Evolutionary conservation across 768 basidiomycete species (phyloP).

Genomic region (Amanita fuliginea): DNA sequence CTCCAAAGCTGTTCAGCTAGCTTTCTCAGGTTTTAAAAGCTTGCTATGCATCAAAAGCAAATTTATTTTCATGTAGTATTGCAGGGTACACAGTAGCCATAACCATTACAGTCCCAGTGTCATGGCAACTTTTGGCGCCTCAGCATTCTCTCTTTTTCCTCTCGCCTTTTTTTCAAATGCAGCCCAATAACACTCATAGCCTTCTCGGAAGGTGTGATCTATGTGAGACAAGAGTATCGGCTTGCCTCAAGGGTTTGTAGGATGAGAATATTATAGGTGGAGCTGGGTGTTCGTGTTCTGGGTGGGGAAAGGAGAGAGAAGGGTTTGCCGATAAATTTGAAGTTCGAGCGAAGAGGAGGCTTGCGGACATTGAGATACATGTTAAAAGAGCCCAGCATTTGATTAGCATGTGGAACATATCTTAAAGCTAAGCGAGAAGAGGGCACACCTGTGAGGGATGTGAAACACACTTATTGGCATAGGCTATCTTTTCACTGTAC

Average conservation of each 20-base stretch:
- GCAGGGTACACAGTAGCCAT: too few species aligned
- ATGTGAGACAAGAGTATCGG: constrained; percentile 92
- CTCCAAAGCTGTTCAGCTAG: too few species aligned
- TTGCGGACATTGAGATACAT: constrained; percentile 94
- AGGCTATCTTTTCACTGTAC: constrained; percentile 93
- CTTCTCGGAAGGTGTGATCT: constrained; percentile 70
- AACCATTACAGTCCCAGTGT: too few species aligned
- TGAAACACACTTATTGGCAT: constrained; percentile 72
- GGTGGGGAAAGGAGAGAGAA: constrained; percentile 45
- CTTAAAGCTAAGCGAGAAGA: constrained; percentile 31
- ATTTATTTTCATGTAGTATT: too few species aligned
- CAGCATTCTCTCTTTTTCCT: constrained; percentile 42
- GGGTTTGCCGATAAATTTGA: constrained; percentile 33
- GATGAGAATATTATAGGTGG: constrained; percentile 21
- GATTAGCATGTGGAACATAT: constrained; percentile 94
- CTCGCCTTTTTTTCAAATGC: constrained; percentile 75
- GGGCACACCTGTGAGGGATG: background rate
- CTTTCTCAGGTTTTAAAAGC: too few species aligned
- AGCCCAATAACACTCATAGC: constrained; percentile 85
- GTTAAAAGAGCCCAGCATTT: constrained; percentile 84
- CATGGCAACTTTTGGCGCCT: constrained; percentile 20
- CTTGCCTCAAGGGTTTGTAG: constrained; percentile 82
- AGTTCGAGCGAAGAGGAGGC: constrained; percentile 55
- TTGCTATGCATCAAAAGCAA: too few species aligned
- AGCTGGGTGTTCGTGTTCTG: constrained; percentile 15